phyloP scores from a whole-genome alignment of 2,329 filamentous ascomycete species.

The Teratosphaeria epicoccoides region DNA sequence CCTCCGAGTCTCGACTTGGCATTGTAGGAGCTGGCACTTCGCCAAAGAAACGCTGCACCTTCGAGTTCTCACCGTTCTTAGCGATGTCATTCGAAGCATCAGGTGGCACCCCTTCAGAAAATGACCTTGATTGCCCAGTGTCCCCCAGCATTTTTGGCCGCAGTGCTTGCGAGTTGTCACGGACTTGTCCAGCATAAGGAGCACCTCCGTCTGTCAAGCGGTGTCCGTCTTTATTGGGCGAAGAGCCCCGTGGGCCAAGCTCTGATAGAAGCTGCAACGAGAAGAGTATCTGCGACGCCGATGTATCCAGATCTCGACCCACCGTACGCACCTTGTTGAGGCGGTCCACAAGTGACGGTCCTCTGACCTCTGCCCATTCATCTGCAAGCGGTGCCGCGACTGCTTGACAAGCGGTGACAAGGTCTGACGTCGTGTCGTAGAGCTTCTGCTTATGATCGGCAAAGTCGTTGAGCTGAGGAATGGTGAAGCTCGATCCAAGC shows the following conservation, averaged over 20 bases:
- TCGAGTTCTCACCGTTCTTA: conserved; percentile 34
- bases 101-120: conserved; percentile 44
- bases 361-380: conserved; percentile 89
- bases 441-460: conserved; percentile 82
- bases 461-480: conserved; percentile 78
- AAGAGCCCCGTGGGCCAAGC: conserved; percentile 51
- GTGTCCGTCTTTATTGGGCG: conserved; percentile 29
- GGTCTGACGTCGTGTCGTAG: conserved; percentile 86
- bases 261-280: conserved; percentile 81
- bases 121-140: conserved; percentile 52
- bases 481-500: conserved; percentile 67
- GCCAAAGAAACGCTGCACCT: conserved; percentile 42
- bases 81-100: conserved; percentile 26
- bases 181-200: conserved; percentile 17
- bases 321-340: conserved; percentile 69
- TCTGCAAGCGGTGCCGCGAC: conserved; percentile 86
- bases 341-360: conserved; percentile 78
- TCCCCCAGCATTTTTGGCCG: conserved; percentile 44
- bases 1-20: conserved; percentile 49
- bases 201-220: conserved; percentile 26
- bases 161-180: conserved; percentile 26
- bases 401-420: conserved; percentile 77
- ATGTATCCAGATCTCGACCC: conserved; percentile 71
- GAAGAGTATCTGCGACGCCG: conserved; percentile 77
- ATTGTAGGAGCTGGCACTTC: conserved; percentile 40